These are phyloP conservation scores for Coffea canephora DNA, from an alignment of 257 asterid genomes.

Conservation along the genomic window DNA sequence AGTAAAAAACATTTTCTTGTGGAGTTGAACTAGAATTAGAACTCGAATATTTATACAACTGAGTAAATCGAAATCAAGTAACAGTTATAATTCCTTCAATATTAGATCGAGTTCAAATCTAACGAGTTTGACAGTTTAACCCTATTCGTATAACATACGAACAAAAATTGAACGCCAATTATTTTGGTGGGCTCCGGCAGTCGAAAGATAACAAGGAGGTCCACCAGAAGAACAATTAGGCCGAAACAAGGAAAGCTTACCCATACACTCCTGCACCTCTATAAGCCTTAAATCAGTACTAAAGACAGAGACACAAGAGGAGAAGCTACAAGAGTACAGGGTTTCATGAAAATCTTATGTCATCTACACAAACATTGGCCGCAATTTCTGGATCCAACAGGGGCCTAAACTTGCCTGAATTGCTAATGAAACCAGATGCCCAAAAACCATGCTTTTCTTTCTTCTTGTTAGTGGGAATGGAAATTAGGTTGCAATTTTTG, in stretches of 20 bases:
- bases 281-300: neutral
- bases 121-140: too few relatives aligned
- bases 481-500: neutral
- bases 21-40: too few relatives aligned
- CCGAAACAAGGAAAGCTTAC: neutral
- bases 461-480: neutral
- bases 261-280: neutral
- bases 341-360: neutral
- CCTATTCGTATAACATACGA: too few relatives aligned
- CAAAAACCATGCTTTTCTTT: neutral
- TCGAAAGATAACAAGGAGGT: neutral
- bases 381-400: slow-evolving; percentile 12
- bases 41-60: too few relatives aligned
- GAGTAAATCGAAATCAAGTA: too few relatives aligned
- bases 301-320: neutral
- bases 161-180: too few relatives aligned
- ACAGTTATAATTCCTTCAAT: too few relatives aligned
- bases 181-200: neutral
- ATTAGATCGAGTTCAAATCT: too few relatives aligned
- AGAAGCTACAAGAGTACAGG: neutral
- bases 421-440: neutral
- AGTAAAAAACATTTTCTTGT: too few relatives aligned
- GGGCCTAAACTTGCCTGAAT: neutral
- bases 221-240: neutral
- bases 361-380: slow-evolving; percentile 12